phyloP scores from a whole-genome alignment of 768 basidiomycete species.

The Clavaria fumosa region DNA sequence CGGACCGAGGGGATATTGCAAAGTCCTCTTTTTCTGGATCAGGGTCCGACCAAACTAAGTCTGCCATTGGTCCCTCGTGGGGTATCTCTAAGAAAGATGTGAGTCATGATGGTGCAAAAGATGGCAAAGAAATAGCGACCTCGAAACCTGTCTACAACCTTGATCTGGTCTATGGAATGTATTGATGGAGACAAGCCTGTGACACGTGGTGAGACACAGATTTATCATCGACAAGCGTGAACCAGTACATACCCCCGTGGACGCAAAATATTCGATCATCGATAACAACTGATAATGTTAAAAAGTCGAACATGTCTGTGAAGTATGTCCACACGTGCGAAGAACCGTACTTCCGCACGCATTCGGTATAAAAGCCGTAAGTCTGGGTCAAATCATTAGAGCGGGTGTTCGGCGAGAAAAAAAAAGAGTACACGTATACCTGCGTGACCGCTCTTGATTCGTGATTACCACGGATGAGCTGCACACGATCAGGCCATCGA shows the following conservation, averaged over 20 bases:
- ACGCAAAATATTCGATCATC: slow-evolving; percentile 99
- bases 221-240: not conserved
- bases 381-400: slow-evolving; percentile 53
- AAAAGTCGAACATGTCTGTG: slow-evolving; percentile 99
- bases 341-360: slow-evolving; percentile 91
- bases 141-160: slow-evolving; percentile 96
- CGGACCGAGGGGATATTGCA: slow-evolving; percentile 91
- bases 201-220: slow-evolving; percentile 1
- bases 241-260: slow-evolving; percentile 61
- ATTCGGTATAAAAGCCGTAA: slow-evolving; percentile 98
- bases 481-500: slow-evolving; percentile 91
- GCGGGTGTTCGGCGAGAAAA: slow-evolving; percentile 11
- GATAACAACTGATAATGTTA: slow-evolving; percentile 94
- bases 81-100: slow-evolving; percentile 64
- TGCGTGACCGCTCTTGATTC: slow-evolving; percentile 97
- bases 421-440: slow-evolving; percentile 25
- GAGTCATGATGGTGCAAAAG: slow-evolving; percentile 13
- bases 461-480: slow-evolving; percentile 94
- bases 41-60: slow-evolving; percentile 99
- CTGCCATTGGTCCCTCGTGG: slow-evolving; percentile 98
- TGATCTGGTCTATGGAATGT: slow-evolving; percentile 98
- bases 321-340: slow-evolving; percentile 98
- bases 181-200: slow-evolving; percentile 92
- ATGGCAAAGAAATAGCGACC: slow-evolving; percentile 30
- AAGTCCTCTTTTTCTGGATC: slow-evolving; percentile 99